phyloP scores from a whole-genome alignment of 805 yeast genomes.

The Lipomyces kockii region DNA sequence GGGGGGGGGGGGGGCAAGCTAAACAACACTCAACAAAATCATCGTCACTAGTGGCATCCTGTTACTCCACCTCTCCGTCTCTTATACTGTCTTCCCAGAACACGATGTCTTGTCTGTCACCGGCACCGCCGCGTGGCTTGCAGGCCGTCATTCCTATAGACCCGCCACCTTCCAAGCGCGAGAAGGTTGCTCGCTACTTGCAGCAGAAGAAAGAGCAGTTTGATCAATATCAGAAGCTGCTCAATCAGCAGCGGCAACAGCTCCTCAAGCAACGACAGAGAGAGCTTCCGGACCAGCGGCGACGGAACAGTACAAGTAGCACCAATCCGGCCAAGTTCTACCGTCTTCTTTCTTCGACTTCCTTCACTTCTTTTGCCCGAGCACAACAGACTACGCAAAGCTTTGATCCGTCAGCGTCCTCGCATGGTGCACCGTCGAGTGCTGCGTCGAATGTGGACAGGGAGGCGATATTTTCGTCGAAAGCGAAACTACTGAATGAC shows the following conservation, averaged over 20 bases:
- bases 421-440: not conserved
- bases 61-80: not conserved
- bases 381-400: conserved; percentile 15
- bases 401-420: not conserved
- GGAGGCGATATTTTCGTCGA: not conserved
- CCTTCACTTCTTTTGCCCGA: conserved; percentile 35
- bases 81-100: not conserved
- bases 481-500: conserved; percentile 21
- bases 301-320: not conserved
- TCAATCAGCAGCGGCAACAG: conserved; percentile 31
- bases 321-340: conserved; percentile 12
- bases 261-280: conserved; percentile 21
- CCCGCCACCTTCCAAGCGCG: conserved; percentile 37
- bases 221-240: conserved; percentile 33
- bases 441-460: not conserved
- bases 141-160: conserved; percentile 36
- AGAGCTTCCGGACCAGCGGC: conserved; percentile 5
- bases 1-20: not conserved
- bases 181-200: conserved; percentile 31
- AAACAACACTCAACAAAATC: not conserved
- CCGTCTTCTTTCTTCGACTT: conserved; percentile 34
- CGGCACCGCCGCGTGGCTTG: conserved; percentile 35
- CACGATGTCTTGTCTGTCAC: conserved; percentile 32
- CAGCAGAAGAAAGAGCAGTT: conserved; percentile 35
- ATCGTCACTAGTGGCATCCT: not conserved